Base-by-base conservation (phyloP, 352 stramenopile species). In the Nothophytophthora sp. region DNA sequence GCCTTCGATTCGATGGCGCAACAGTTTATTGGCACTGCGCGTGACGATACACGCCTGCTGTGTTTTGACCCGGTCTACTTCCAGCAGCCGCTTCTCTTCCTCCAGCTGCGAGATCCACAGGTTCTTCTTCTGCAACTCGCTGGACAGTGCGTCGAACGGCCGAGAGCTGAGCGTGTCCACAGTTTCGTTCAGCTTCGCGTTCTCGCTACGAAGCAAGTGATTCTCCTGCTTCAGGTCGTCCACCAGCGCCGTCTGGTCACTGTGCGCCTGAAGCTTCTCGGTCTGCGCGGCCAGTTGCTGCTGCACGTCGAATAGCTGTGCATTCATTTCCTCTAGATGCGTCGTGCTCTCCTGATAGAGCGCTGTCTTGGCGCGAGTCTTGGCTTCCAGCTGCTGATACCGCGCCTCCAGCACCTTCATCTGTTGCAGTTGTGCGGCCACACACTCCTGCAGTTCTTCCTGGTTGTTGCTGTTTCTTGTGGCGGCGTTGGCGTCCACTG, bases 191-290 rank as follows among this genome's bases (percentile, higher is more conserved):
- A 90, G 56, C 34, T 62, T 73, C 0, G 56, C 5, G 29, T 84
- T 88, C 35, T 90, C 79, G n/a, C 60, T 82, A 1, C 67, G 62
- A 5, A 90, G 47, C 4, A 81, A 41, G 25, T 81, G 74, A 15
- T 79, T 25, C 23, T 88, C 79, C 33, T 71, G 73, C 10, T 70
- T 54, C 9, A 88, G 28, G 11, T 71, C 45, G 8, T 68, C 51
- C 10, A 82, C 29, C 23, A 70, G 45, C 10, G 39, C 49, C 2
- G 41, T 67, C 15, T 70, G 48, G 23, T 88, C 69, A 5, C 54
- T 52, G 27, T 73, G 70, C 13, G 36, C 33, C 11, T 83, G 48
- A 3, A 87, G 61, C 33, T 61, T 47, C 25, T 76, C 56, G 24
- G 45, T 43, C 22, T 86, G 73, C 2, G 60, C 46, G n/a, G 62